Evolutionary conservation across 768 basidiomycete genomes (phyloP).

Genomic region (Lentinula guzmanii): DNA sequence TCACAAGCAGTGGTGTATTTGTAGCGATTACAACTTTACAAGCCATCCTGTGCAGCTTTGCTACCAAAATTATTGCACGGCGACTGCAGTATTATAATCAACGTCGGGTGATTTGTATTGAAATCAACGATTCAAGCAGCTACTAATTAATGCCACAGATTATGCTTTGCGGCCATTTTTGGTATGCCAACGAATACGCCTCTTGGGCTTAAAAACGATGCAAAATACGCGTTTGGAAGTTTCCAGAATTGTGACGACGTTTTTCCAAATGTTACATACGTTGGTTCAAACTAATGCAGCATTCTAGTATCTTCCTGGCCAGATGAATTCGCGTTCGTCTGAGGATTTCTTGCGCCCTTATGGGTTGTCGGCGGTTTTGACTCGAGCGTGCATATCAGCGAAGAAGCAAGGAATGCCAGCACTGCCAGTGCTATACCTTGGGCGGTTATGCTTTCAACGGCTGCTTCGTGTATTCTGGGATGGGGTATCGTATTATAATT

Average conservation of each 20-base stretch:
- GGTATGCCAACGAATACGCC: slow-evolving; percentile 42
- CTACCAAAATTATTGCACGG: slow-evolving; percentile 43
- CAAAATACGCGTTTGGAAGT: slow-evolving; percentile 35
- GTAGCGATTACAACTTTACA: slow-evolving; percentile 39
- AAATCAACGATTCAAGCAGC: too few species aligned
- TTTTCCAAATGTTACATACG: background rate
- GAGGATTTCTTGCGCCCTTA: slow-evolving; percentile 30
- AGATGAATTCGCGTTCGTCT: slow-evolving; percentile 30
- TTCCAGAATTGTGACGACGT: slow-evolving; percentile 32
- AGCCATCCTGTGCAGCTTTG: slow-evolving; percentile 43
- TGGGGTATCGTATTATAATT: slow-evolving; percentile 25
- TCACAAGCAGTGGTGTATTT: slow-evolving; percentile 33
- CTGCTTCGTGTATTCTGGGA: slow-evolving; percentile 39
- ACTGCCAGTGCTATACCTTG: slow-evolving; percentile 52
- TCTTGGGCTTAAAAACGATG: slow-evolving; percentile 33
- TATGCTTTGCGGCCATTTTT: slow-evolving; percentile 42
- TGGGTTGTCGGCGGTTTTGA: slow-evolving; percentile 41
- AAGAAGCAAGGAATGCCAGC: slow-evolving; percentile 50
- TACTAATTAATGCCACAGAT: slow-evolving; percentile 14
- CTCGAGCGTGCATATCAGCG: slow-evolving; percentile 46
- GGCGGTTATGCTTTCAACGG: slow-evolving; percentile 47
- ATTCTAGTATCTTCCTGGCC: slow-evolving; percentile 24
- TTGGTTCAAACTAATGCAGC: background rate
- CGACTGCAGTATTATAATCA: slow-evolving; percentile 43
- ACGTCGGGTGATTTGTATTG: slow-evolving; percentile 30